phyloP scores from a whole-genome alignment of 768 basidiomycete species.

The Arthromyces matolae region DNA sequence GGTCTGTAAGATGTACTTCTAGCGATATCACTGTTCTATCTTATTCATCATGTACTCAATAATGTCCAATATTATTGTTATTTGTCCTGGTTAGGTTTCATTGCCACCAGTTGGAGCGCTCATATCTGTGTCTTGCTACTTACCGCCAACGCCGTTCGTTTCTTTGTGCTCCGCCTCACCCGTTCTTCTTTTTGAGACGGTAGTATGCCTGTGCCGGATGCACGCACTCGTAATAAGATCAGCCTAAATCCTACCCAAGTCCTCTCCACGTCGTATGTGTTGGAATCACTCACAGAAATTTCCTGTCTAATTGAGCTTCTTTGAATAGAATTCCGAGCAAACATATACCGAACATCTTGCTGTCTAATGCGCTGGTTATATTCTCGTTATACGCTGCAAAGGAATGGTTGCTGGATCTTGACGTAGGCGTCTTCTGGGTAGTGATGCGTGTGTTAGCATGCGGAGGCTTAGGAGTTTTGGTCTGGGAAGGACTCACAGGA shows the following conservation, averaged over 20 bases:
- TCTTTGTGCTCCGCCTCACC: slow-evolving; percentile 3
- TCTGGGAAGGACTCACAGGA: slow-evolving; percentile 57
- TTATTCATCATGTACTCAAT: slow-evolving; percentile 8
- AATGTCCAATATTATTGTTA: slow-evolving; percentile 19
- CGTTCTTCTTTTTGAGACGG: slow-evolving; percentile 10
- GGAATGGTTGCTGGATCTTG: slow-evolving; percentile 61
- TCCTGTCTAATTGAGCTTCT: slow-evolving; percentile 14
- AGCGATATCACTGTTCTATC: slow-evolving; percentile 13
- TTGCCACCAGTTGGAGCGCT: slow-evolving; percentile 3
- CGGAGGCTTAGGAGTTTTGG: slow-evolving; percentile 60
- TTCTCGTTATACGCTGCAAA: slow-evolving; percentile 60
- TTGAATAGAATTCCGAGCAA: slow-evolving; percentile 46
- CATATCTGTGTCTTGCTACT: background rate
- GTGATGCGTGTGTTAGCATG: slow-evolving; percentile 69
- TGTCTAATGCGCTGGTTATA: slow-evolving; percentile 63
- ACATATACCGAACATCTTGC: slow-evolving; percentile 50
- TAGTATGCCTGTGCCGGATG: slow-evolving; percentile 63
- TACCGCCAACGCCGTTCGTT: background rate
- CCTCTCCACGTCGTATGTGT: slow-evolving; percentile 51
- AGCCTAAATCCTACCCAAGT: slow-evolving; percentile 54
- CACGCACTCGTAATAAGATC: slow-evolving; percentile 62
- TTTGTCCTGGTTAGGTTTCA: slow-evolving; percentile 25
- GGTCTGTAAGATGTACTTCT: slow-evolving; percentile 16
- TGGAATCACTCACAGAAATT: slow-evolving; percentile 1
- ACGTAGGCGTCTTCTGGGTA: slow-evolving; percentile 75